Evolutionary conservation across 2,329 filamentous ascomycete species (phyloP), one percentile per base, ranked within the genome.

Genomic region (Aspergillus quadricinctus): DNA sequence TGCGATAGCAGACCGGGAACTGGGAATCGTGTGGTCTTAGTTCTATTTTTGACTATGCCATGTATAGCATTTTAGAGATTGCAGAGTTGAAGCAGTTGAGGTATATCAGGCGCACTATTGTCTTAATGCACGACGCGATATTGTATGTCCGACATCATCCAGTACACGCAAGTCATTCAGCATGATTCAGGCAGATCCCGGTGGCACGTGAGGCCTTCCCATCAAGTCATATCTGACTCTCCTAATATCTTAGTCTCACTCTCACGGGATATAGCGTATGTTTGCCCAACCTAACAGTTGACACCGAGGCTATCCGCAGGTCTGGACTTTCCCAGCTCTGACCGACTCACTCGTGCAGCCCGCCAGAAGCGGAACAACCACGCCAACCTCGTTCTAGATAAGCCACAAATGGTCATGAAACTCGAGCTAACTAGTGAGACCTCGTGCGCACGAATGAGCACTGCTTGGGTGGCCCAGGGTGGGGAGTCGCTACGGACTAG

Each of bases 21-120:
- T 70, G 11, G 73, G 73, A 8, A 65, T 75, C 55, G 66, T 66
- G 19, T 60, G 60, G 52, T 57, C 60, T 48, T 65, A 14, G 48
- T 27, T 29, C 11, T 35, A 23, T 19, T 41, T n/a, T 43, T 28
- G 45, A 54, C 43, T 45, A 37, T 7, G 5, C 7, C 14, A 37
- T 37, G 31, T 6, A 3, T 37, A 37, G 5, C 31, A 17, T 37
- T 37, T 4, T 35, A 37, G 31, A 37, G 6, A 17, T 17, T 17
- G 6, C 14, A 17, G 14, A 17, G 31, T n/a, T 37, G 31, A 37
- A 37, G 31, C 5, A 7, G 14, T 37, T 37, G 14, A 37, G 31
- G 14, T 3, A n/a, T 37, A 37, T 17, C 31, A 37, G 31, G 31
- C 3, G 14, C 31, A 17, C 31, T 17, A 37, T 37, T 37, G 14